Base-by-base conservation (phyloP, 805 yeast genomes). In the Schizosaccharomyces cryophilus region DNA sequence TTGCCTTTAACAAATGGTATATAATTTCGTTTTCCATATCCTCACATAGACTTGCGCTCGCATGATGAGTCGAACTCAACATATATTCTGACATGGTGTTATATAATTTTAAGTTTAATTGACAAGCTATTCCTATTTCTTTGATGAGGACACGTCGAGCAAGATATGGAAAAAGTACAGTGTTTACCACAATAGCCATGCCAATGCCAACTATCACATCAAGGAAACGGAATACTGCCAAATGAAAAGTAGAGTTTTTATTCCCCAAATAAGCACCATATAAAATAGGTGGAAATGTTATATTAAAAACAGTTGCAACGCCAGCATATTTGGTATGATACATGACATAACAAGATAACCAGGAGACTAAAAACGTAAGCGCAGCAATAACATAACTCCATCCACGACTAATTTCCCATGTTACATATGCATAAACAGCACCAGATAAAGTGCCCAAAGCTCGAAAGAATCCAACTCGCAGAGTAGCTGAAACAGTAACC, bases 361-460 rank as follows among this genome's bases (percentile, higher is more conserved):
- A 56, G 9, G 42, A 21, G 4, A 35, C 45, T 15, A 21, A 17
- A 56, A 40, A 56, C 6, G 30, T 51, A 21, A 51, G n/a, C n/a
- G 60, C 13, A 40, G 60, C 60, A 15, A 56, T 56, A 19, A 21
- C 60, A 26, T 38, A 56, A 35, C 47, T 40, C 42, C 47, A 38
- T 11, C 60, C 47, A 21, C n/a, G 60, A 26, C 60, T 38, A 17
- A 40, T 26, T 35, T 56, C 60, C 60, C 60, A 56, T 24, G 54
- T 30, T 7, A 42, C 54, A 1, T 24, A 59, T 9, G 54, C 61
- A 59, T 21, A 59, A n/a, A 59, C 54, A n/a, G 61, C 61, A 24
- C 61, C 61, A n/a, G 35, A n/a, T 4, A 42, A 38, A 19, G 61
- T 59, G 11, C 54, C 61, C 17, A 45, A n/a, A 9, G 47, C 30